Conservation (phyloP, 768 basidiomycete genomes). For the Thelephora aurantiotincta region DNA sequence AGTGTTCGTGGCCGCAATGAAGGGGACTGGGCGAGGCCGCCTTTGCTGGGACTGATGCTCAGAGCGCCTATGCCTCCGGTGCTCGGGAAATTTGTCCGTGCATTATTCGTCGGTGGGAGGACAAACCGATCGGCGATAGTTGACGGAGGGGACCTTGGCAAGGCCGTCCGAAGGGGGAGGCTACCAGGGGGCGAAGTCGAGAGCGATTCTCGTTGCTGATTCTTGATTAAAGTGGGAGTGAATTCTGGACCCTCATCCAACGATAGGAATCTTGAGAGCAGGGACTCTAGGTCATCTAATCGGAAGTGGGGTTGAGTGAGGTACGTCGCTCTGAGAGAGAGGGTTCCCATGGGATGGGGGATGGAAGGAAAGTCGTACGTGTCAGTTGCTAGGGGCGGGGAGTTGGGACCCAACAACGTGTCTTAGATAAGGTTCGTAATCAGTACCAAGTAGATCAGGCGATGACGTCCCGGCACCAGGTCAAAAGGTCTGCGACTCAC, state of each 20-base stretch:
- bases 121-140: slow-evolving; percentile 32
- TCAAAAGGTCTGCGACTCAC: slow-evolving; percentile 15
- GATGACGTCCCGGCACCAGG: background rate
- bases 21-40: slow-evolving; percentile 19
- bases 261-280: slow-evolving; percentile 59
- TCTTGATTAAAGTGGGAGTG: slow-evolving; percentile 57
- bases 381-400: slow-evolving; percentile 30
- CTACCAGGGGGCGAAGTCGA: slow-evolving; percentile 24
- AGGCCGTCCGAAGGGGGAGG: slow-evolving; percentile 25
- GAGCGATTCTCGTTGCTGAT: slow-evolving; percentile 44
- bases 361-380: slow-evolving; percentile 52
- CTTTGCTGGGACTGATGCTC: slow-evolving; percentile 19
- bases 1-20: slow-evolving; percentile 17
- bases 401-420: slow-evolving; percentile 23
- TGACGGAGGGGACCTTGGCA: slow-evolving; percentile 32
- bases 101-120: slow-evolving; percentile 18
- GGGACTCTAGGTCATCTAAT: slow-evolving; percentile 63
- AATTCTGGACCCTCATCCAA: slow-evolving; percentile 53
- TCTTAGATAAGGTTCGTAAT: slow-evolving; percentile 15
- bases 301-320: slow-evolving; percentile 56
- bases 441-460: slow-evolving; percentile 2
- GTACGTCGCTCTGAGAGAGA: slow-evolving; percentile 49
- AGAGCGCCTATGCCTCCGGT: slow-evolving; percentile 2
- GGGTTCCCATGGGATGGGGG: slow-evolving; percentile 51
- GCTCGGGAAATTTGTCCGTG: slow-evolving; percentile 22